Evolutionary conservation across 164 flowering plant genomes (phyloP).

Genomic region (Hamamelis virginiana): DNA sequence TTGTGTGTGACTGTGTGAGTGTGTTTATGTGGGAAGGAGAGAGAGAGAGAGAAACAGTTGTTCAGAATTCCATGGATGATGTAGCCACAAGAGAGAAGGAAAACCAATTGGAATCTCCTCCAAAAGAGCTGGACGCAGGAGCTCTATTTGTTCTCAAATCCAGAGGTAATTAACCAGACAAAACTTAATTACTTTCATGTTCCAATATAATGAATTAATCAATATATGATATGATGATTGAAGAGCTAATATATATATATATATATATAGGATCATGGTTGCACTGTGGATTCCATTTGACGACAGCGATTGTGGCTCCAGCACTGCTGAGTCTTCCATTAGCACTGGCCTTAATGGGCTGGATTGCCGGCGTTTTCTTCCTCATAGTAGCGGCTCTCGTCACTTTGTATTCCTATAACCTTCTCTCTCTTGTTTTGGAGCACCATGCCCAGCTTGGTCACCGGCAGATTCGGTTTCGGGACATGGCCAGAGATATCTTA

Average conservation of each 20-base stretch:
- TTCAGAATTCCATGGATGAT: conserved; percentile 11
- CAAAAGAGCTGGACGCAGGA: conserved; percentile 39
- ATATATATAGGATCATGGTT: conserved; percentile 41
- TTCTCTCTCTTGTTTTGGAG: conserved; percentile 47
- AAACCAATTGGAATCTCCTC: neutral
- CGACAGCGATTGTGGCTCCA: conserved; percentile 53
- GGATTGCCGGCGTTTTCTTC: conserved; percentile 34
- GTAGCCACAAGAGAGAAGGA: neutral
- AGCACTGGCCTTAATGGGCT: conserved; percentile 39
- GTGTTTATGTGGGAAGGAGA: neutral
- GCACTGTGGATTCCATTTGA: conserved; percentile 59
- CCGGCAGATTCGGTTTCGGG: conserved; percentile 49
- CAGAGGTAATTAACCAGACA: conserved; percentile 13
- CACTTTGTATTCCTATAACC: conserved; percentile 52
- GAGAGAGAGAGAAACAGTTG: neutral
- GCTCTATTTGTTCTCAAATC: conserved; percentile 44
- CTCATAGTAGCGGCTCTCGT: conserved; percentile 23
- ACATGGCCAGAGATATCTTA: conserved; percentile 47
- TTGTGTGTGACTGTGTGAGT: neutral
- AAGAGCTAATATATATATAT: neutral
- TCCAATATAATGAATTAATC: too few species aligned
- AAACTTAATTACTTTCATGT: too few species aligned
- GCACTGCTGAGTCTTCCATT: conserved; percentile 43
- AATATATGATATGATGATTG: neutral
- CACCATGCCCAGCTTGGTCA: conserved; percentile 40